Evolutionary conservation across 1,139 yeast species (phyloP).

Genomic region (Hansenula lynferdii): DNA sequence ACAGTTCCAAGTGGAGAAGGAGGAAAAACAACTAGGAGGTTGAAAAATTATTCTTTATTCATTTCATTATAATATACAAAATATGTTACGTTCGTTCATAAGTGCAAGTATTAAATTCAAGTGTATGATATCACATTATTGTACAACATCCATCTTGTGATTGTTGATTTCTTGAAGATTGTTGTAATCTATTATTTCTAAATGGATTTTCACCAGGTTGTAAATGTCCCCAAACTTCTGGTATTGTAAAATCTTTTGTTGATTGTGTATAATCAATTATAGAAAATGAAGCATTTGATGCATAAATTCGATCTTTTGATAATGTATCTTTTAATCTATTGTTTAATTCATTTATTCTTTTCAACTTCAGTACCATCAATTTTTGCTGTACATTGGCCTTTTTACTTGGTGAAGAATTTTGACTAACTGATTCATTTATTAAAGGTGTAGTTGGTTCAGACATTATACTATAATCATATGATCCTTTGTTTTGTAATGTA

Average conservation of each 20-base stretch:
- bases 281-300: conserved; percentile 59
- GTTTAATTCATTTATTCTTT: conserved; percentile 60
- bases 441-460: conserved; percentile 1
- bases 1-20: conserved; percentile 21
- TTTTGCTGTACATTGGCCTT: conserved; percentile 26
- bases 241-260: conserved; percentile 49
- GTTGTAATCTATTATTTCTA: conserved; percentile 26
- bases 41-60: neutral
- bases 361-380: conserved; percentile 43
- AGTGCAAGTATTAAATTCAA: too few relatives aligned
- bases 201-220: conserved; percentile 45
- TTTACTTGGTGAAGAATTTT: neutral
- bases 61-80: neutral
- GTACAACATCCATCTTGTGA: conserved; percentile 41
- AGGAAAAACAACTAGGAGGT: conserved; percentile 26
- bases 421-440: neutral
- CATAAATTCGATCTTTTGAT: conserved; percentile 55
- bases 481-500: neutral
- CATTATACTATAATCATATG: neutral
- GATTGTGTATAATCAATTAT: conserved; percentile 39
- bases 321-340: conserved; percentile 49
- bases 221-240: conserved; percentile 46
- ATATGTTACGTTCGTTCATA: too few relatives aligned
- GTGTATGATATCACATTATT: conserved; percentile 28
- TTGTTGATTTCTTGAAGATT: too few relatives aligned